These are phyloP conservation scores for Lasiosphaeriaceae sp. DNA, from an alignment of 495 filamentous ascomycete species.

Conservation along the genomic window DNA sequence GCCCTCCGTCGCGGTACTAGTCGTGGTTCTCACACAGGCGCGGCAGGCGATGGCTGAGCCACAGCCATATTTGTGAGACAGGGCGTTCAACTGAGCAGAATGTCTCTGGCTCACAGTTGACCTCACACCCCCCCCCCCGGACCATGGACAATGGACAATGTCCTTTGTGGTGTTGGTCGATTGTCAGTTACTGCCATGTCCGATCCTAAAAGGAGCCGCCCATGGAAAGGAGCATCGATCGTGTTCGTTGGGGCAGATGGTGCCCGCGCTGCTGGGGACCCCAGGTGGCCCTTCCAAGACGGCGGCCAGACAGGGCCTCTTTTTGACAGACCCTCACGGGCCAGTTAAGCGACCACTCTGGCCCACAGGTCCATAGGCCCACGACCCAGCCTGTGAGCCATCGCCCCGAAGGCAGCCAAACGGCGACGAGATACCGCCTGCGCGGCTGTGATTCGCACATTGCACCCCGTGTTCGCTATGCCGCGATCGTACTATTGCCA, in stretches of 20 bases:
- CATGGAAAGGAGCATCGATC: neutral
- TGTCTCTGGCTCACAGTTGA: neutral
- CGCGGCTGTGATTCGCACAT: slow-evolving; percentile 21
- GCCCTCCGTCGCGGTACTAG: neutral
- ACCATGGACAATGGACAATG: neutral
- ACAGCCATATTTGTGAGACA: neutral
- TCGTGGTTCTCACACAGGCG: neutral
- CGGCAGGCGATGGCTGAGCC: slow-evolving; percentile 7
- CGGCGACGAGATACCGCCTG: slow-evolving; percentile 12
- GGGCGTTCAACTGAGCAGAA: neutral
- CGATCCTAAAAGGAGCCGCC: neutral
- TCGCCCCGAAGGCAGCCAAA: slow-evolving; percentile 14
- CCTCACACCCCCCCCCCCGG: neutral
- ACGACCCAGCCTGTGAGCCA: neutral
- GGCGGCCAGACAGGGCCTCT: neutral
- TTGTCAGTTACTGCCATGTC: neutral
- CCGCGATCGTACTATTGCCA: slow-evolving; percentile 10
- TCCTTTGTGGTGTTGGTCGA: neutral
- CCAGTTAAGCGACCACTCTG: slow-evolving; percentile 8
- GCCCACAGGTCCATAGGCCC: neutral
- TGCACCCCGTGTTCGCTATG: slow-evolving; percentile 5
- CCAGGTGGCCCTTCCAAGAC: no score
- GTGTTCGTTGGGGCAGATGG: neutral
- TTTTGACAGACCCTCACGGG: neutral
- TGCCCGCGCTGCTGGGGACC: neutral